Evolutionary conservation across 257 asterid species (phyloP), one percentile per base, ranked within the genome.

Genomic region (Linderniella brevidens): DNA sequence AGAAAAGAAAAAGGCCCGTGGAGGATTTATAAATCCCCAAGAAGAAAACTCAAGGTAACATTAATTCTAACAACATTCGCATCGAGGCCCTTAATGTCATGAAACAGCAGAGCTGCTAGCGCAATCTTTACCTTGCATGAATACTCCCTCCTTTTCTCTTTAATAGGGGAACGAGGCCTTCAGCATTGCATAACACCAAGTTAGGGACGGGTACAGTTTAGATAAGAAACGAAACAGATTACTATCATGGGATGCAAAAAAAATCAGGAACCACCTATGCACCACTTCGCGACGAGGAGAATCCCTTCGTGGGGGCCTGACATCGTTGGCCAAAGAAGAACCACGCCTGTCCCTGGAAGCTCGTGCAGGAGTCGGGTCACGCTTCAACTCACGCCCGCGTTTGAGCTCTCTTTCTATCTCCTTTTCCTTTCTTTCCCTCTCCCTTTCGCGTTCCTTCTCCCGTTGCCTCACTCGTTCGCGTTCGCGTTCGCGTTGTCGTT

Each of bases 121-220:
- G 64, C 55, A 48, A 52, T 52, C 59, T 73, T 80, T 90, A 90
- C 98, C 98, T 90, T 90, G 94, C 94, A 90, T 55, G 68, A 53
- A 69, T 90, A 90, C 52, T 90, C 94, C 71, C 93, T 85, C 78
- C 83, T 75, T 76, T 77, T 86, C 66, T 69, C 93, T 75, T 72
- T 86, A 52, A 77, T 84, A 60, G 98, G 96, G 72, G 96, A 78
- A 68, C 63, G 94, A 52, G 56, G 93, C 98, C 98, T 88, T 88
- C 95, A 87, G 83, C 69, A 74, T 76, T 75, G 76, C 58, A 76
- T 75, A 83, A 72, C 73, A 84, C 57, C 63, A 71, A 62, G 90
- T 84, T 84, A 84, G 94, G 32, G 72, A 56, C 63, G 68, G 75
- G 70, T 68, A 65, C 66, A 83, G 65, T 76, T 75, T 60, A 71